Evolutionary conservation across 495 filamentous ascomycete species (phyloP).

Genomic region (Halenospora varia): DNA sequence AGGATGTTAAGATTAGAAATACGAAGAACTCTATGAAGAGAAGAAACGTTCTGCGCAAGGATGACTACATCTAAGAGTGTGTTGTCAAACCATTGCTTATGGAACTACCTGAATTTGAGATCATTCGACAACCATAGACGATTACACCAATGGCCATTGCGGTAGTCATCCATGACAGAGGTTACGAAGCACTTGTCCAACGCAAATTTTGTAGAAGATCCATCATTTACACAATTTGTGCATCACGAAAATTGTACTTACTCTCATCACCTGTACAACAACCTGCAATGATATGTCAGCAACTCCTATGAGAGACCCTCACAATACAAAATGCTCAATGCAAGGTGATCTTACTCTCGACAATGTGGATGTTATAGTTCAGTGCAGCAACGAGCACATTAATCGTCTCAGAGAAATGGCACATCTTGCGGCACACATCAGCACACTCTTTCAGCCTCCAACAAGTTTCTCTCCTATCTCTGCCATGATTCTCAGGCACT

Average conservation of each 20-base stretch:
- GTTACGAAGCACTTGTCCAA: too few species aligned
- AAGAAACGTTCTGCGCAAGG: too few species aligned
- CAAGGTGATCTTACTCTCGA: constrained; percentile 3
- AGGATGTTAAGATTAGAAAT: too few species aligned
- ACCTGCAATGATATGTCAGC: not conserved
- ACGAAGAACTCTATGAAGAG: too few species aligned
- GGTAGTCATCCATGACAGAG: too few species aligned
- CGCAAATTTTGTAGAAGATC: not conserved
- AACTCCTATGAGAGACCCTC: not conserved
- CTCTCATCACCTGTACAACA: constrained; percentile 13
- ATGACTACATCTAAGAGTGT: too few species aligned
- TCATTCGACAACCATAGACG: too few species aligned
- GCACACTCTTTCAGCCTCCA: constrained; percentile 16
- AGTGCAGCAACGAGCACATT: constrained; percentile 10
- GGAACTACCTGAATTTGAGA: too few species aligned
- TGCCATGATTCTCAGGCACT: not conserved
- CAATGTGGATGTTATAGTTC: not conserved
- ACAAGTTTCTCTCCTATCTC: constrained; percentile 3
- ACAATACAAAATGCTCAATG: not conserved
- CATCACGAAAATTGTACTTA: not conserved
- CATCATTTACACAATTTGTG: not conserved
- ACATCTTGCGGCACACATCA: constrained; percentile 12
- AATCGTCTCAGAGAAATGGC: constrained; percentile 5
- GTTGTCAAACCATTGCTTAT: too few species aligned
- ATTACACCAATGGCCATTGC: too few species aligned